Evolutionary conservation across 2,329 filamentous ascomycete genomes (phyloP), one percentile per base, ranked within the genome.

Genomic region (Biscogniauxia mediterranea): DNA sequence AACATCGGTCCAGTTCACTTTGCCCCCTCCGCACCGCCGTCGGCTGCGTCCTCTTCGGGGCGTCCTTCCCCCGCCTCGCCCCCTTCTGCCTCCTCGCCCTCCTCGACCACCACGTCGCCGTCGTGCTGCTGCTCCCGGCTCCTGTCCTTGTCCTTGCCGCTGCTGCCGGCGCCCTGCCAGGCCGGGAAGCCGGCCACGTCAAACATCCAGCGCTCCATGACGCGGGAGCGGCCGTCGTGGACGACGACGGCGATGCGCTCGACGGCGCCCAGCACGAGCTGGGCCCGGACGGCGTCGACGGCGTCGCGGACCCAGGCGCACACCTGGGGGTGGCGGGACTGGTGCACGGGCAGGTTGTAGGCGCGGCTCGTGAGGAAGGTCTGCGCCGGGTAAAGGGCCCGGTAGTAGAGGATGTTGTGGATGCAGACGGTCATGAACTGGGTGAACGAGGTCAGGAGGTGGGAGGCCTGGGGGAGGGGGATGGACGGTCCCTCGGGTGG

Each of bases 231-330:
- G 4, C 69, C 64, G 2, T 69, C 65, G 50, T 69, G 82, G 61
- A 86, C 71, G 5, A 81, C 80, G 51, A 86, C 70, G 32, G 77
- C 81, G 53, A 85, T 74, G 57, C 80, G 77, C 23, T 78, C 73
- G 15, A 80, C 82, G 54, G 75, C 62, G 25, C 81, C 83, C 9
- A 80, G 83, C 54, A 90, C 82, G 42, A 97, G 81, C 77, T 96
- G 89, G 3, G 80, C 81, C 62, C 85, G 82, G 21, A 93, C 85
- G 42, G 92, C 89, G 64, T 87, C 80, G 51, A 95, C 85, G 66
- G 93, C 92, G 74, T 95, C 90, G 72, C 83, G 85, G 76, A 97
- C 87, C 90, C 93, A 97, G 70, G 86, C 80, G 81, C 92, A 96
- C 66, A 97, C 90, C 68, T 86, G 85, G 0, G 93, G 92, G 75